These are phyloP conservation scores for Sporisorium sorghi DNA, from an alignment of 1,284 basidiomycete species.

Conservation along the genomic window DNA sequence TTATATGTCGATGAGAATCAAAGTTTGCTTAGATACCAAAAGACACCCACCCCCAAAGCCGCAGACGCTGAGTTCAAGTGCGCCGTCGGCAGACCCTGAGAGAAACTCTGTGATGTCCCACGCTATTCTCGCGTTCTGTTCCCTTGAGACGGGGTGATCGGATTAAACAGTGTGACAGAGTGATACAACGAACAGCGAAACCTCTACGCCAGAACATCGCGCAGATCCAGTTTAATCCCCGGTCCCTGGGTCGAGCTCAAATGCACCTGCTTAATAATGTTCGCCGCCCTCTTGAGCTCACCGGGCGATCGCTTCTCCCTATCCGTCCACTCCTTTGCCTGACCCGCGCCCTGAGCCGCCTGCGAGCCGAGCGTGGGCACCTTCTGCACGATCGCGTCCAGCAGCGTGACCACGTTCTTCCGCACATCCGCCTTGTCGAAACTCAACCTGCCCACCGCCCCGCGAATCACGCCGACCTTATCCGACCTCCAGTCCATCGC, in stretches of 20 bases:
- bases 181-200: no score
- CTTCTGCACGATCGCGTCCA: slow-evolving; percentile 75
- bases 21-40: slow-evolving; percentile 30
- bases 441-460: slow-evolving; percentile 72
- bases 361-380: slow-evolving; percentile 50
- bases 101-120: not conserved
- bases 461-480: slow-evolving; percentile 83
- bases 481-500: slow-evolving; percentile 94
- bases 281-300: slow-evolving; percentile 53
- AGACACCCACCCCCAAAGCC: no score
- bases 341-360: slow-evolving; percentile 34
- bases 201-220: slow-evolving; percentile 53
- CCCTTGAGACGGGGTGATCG: not conserved
- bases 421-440: slow-evolving; percentile 82
- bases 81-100: slow-evolving; percentile 1
- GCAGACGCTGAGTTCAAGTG: no score
- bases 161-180: not conserved
- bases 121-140: not conserved
- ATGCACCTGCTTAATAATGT: slow-evolving; percentile 74
- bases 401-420: slow-evolving; percentile 82
- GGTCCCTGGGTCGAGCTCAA: slow-evolving; percentile 88
- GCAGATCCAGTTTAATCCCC: slow-evolving; percentile 76
- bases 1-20: slow-evolving; percentile 7
- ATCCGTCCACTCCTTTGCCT: slow-evolving; percentile 32
- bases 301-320: slow-evolving; percentile 34